phyloP scores from a whole-genome alignment of 345 rosid genomes.

The Eucalyptus polyanthemos region DNA sequence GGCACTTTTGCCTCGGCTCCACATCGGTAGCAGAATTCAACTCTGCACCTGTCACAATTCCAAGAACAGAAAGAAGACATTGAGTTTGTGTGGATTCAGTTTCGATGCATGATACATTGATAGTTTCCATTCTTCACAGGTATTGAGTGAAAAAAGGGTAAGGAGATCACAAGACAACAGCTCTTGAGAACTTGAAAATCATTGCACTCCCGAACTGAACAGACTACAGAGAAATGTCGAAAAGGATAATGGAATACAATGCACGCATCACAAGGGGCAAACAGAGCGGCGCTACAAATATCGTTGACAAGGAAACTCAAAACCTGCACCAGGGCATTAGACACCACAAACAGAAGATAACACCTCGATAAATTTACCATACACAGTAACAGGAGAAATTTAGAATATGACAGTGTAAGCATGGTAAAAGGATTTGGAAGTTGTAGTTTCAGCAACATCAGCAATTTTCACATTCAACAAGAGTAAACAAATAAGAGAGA shows the following conservation, averaged over 20 bases:
- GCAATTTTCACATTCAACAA: background rate
- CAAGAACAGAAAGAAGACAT: background rate
- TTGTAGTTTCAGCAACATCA: background rate
- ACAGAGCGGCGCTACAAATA: background rate
- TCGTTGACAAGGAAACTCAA: background rate
- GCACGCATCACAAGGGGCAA: background rate
- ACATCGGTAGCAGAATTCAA: conserved; percentile 37
- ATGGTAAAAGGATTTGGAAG: background rate
- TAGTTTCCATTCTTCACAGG: background rate
- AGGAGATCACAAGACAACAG: background rate
- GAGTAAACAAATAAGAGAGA: background rate
- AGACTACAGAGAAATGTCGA: background rate
- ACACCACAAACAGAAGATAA: background rate
- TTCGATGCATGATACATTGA: background rate
- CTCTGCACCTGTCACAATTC: conserved; percentile 18
- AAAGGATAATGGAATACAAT: background rate
- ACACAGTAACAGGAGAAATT: background rate
- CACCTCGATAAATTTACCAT: background rate
- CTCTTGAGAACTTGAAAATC: background rate
- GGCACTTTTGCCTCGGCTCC: background rate
- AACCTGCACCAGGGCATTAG: background rate
- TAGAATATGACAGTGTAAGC: background rate
- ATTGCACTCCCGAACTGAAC: background rate
- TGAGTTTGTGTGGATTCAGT: background rate
- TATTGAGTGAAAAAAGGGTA: background rate